Base-by-base conservation (phyloP, 768 basidiomycete species). In the Lentinula edodes region DNA sequence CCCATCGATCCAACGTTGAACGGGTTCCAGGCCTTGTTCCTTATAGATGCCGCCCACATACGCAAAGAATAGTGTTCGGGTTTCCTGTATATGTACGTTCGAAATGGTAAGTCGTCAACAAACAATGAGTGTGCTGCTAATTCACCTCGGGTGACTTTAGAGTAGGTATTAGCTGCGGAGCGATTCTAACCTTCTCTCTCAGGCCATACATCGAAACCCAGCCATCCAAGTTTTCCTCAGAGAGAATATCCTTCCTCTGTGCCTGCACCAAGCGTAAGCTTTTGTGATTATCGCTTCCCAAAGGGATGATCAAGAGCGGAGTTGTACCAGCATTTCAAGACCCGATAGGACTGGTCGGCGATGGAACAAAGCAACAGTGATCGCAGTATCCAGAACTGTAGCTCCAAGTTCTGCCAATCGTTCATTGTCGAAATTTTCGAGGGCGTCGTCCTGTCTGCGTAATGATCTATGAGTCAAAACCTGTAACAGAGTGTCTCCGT, bases 381-480 rank as follows among this genome's bases (percentile, higher is more conserved):
- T 73, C 42, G 74, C 76, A 64, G 78, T 72, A 56, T 79, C 76
- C 58, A 88, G 72, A 41, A 78, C 78, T 52, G 73, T 63, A 61
- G 73, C 71, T 36, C 87, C 87, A 43, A 88, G 75, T 41, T 75
- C 72, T 39, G 80, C 72, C 61, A 89, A 71, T 58, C 85, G 74
- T 69, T 85, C 84, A 64, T 85, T 85, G 69, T 88, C 85, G 64
- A 78, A 80, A 32, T 75, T 73, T 38, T 76, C 76, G 63, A 67
- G 74, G 65, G 41, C 18, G 6, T 59, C 46, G 39, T 53, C 52
- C n/a, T 9, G 16, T 45, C 70, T 78, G 55, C 83, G 78, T 54
- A 91, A 76, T 18, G 88, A 88, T 66, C 73, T 79, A 69, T 91
- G 89, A 12, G 87, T 89, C 66, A 82, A 90, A 57, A 89, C 85